phyloP scores from a whole-genome alignment of 495 filamentous ascomycete species.

The Tirmania nivea region DNA sequence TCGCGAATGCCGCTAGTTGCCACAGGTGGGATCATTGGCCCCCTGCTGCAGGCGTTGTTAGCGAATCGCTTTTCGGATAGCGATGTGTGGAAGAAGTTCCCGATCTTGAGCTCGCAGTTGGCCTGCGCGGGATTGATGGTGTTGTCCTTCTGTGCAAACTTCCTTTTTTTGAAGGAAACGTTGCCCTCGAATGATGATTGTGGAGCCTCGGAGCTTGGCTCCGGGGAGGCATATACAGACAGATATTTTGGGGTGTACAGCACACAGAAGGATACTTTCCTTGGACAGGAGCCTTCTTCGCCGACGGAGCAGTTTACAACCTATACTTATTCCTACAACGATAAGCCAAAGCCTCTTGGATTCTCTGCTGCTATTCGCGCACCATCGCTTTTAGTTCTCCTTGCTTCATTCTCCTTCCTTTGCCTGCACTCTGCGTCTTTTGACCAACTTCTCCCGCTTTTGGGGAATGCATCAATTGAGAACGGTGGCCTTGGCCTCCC shows the following conservation, averaged over 20 bases:
- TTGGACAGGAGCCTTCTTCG: constrained; percentile 16
- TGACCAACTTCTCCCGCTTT: constrained; percentile 25
- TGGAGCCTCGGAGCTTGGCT: neutral
- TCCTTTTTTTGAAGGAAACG: constrained; percentile 21
- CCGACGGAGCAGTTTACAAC: constrained; percentile 2
- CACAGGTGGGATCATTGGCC: constrained; percentile 25
- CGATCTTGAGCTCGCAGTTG: constrained; percentile 23
- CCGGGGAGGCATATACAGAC: neutral
- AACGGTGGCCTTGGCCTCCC: constrained; percentile 27
- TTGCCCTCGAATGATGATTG: neutral
- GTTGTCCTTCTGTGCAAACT: constrained; percentile 20
- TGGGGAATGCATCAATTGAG: constrained; percentile 24
- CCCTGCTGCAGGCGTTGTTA: constrained; percentile 21
- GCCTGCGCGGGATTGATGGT: constrained; percentile 25
- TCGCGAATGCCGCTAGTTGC: constrained; percentile 24
- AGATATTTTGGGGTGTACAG: constrained; percentile 9
- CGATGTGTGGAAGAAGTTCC: constrained; percentile 23
- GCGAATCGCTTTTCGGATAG: constrained; percentile 18
- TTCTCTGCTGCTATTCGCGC: constrained; percentile 24
- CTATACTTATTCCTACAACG: constrained; percentile 16
- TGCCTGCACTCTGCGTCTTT: constrained; percentile 27
- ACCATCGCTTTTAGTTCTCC: constrained; percentile 24
- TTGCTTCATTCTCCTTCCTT: constrained; percentile 25
- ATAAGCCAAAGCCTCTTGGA: constrained; percentile 22
- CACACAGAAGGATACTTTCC: constrained; percentile 25